Conservation (phyloP, 169 alveolate genomes). For the Condylostoma magnum region DNA sequence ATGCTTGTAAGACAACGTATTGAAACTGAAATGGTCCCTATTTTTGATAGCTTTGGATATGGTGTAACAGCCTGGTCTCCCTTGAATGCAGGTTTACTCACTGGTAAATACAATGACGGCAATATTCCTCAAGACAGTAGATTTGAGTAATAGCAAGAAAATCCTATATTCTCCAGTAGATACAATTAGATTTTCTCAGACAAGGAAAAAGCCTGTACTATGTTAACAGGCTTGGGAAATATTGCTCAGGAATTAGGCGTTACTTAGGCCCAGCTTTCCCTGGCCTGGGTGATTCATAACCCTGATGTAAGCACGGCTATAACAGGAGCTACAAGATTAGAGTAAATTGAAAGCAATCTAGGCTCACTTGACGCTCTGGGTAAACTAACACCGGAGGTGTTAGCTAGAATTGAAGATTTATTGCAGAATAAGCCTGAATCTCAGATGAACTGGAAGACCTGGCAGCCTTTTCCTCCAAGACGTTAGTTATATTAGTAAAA, state of each 20-base stretch:
- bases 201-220: not conserved
- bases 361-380: slow-evolving; percentile 16
- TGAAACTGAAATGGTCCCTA: slow-evolving; percentile 53
- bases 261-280: slow-evolving; percentile 67
- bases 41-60: slow-evolving; percentile 46
- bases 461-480: slow-evolving; percentile 17
- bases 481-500: no score
- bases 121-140: slow-evolving; percentile 64
- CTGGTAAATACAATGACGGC: slow-evolving; percentile 77
- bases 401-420: slow-evolving; percentile 37
- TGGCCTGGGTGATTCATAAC: slow-evolving; percentile 76
- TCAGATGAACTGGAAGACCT: slow-evolving; percentile 35
- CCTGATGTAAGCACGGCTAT: slow-evolving; percentile 71
- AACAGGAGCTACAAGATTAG: slow-evolving; percentile 55
- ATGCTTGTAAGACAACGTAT: slow-evolving; percentile 59
- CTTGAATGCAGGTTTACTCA: slow-evolving; percentile 63
- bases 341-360: slow-evolving; percentile 35
- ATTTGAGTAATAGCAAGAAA: slow-evolving; percentile 33
- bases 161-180: not conserved
- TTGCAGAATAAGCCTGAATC: slow-evolving; percentile 53
- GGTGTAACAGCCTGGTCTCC: slow-evolving; percentile 78
- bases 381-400: slow-evolving; percentile 39
- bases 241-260: slow-evolving; percentile 61
- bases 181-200: not conserved
- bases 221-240: slow-evolving; percentile 28